Conservation (phyloP, 2,329 filamentous ascomycete species). For the Plenodomus tracheiphilus region DNA sequence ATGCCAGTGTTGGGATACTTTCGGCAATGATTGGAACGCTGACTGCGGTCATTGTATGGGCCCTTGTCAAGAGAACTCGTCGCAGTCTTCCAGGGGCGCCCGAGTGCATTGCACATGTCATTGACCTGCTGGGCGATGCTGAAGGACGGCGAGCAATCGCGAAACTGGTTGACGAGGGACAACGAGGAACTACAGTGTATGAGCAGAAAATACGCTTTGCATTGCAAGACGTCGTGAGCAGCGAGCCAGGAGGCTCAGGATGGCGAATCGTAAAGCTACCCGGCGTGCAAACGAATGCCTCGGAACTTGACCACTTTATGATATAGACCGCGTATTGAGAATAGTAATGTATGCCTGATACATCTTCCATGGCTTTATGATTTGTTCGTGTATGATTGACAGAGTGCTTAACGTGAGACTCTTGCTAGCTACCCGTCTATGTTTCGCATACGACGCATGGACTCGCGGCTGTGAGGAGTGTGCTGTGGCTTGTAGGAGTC, state of each 20-base stretch:
- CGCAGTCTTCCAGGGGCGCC: neutral
- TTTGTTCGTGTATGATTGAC: too few species aligned
- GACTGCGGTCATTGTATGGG: constrained; percentile 1
- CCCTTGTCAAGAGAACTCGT: neutral
- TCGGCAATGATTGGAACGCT: constrained; percentile 3
- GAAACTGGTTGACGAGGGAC: neutral
- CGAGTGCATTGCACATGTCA: neutral
- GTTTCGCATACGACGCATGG: constrained; percentile 30
- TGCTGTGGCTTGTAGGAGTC: constrained; percentile 22
- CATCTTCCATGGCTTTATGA: too few species aligned
- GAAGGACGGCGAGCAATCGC: neutral
- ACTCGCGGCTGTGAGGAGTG: constrained; percentile 19
- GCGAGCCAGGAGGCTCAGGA: neutral
- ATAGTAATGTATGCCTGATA: too few species aligned
- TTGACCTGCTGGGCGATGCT: neutral
- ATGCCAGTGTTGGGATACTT: constrained; percentile 6
- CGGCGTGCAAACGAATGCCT: too few species aligned
- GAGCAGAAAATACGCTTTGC: neutral
- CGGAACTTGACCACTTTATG: too few species aligned
- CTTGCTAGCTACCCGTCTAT: too few species aligned
- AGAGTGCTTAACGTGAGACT: too few species aligned
- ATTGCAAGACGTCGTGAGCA: neutral
- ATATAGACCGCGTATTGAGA: too few species aligned
- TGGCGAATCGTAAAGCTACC: neutral
- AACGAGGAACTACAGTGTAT: neutral